Evolutionary conservation across 352 stramenopile species (phyloP).

Genomic region (Phytopythium litorale): DNA sequence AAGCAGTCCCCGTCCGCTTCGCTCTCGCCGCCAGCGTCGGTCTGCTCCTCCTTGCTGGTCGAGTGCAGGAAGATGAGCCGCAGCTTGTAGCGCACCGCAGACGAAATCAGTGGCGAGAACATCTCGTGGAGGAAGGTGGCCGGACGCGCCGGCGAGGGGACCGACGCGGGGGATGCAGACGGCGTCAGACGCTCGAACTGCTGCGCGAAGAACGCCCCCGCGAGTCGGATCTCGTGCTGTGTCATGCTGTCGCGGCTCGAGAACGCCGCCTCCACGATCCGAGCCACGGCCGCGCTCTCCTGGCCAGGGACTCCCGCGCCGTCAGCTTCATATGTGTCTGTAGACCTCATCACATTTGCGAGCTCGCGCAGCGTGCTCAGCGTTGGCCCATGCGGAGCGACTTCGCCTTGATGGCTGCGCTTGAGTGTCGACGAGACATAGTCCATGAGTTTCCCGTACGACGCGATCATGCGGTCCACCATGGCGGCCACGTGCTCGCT

Average conservation of each 20-base stretch:
- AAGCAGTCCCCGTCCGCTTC: conserved; percentile 16
- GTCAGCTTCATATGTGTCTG: neutral
- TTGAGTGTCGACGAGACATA: conserved; percentile 21
- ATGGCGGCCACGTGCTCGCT: conserved; percentile 32
- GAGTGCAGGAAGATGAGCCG: conserved; percentile 50
- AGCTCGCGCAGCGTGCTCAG: conserved; percentile 17
- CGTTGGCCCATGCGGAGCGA: neutral
- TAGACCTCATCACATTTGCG: conserved; percentile 12
- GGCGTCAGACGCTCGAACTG: conserved; percentile 41
- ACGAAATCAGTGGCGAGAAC: conserved; percentile 53
- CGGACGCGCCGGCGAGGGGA: neutral
- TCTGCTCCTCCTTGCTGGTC: conserved; percentile 28
- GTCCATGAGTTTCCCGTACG: conserved; percentile 40
- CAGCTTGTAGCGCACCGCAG: conserved; percentile 52
- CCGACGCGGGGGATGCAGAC: neutral
- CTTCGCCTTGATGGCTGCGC: neutral
- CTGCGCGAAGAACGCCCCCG: conserved; percentile 33
- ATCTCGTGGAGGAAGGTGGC: conserved; percentile 39
- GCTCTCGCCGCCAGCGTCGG: conserved; percentile 9
- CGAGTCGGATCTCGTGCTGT: conserved; percentile 39
- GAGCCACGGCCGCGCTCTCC: neutral
- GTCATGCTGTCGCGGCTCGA: conserved; percentile 23
- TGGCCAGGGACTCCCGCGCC: neutral
- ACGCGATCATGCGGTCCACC: conserved; percentile 39
- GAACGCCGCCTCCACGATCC: conserved; percentile 27